Evolutionary conservation across 2,329 filamentous ascomycete species (phyloP), one percentile per base, ranked within the genome.

Genomic region (Paraconiothyrium brasiliense): DNA sequence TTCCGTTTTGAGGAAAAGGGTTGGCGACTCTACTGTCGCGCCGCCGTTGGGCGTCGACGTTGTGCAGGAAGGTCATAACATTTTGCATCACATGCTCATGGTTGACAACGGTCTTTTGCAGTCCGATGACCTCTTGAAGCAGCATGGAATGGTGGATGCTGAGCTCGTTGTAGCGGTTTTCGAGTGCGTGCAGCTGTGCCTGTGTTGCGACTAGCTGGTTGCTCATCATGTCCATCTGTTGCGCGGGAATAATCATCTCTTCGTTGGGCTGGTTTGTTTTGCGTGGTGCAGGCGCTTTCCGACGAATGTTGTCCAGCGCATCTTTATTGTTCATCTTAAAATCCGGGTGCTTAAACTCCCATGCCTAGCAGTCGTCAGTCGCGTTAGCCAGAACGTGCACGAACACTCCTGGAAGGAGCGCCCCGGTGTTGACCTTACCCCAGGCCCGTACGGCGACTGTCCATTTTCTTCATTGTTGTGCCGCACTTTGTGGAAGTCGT

Each of bases 321-420:
- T 97, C 93, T 79, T 97, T 97, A 80, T 94, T 96, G 80, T 97
- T 94, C 67, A 92, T 90, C 71, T 93, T 92, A 82, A 99, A 99
- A 72, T 97, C 93, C 13, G 94, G 94, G 74, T 99, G 95, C 77
- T 95, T 97, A 78, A 99, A 99, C 76, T 99, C 95, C 92, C 92
- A 97, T 13, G 90, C 89, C 92, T 95, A 72, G 1, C 39, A 43
- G 34, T 37, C 16, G 61, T 76, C 57, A 74, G 67, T 64, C 35
- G 57, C 44, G 22, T 39, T 43, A 16, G 22, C 47, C 32, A 30
- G 7, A n/a, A 6, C 30, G n/a, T 35, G 20, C 41, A 48, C 34
- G 14, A 44, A 16, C 4, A 22, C 44, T 49, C 37, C 47, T 20
- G 39, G 54, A 34, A 55, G 52, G 41, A 27, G 54, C 52, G 20